These are phyloP conservation scores for Penicillium diatomitis DNA, from an alignment of 495 filamentous ascomycete species.

Conservation along the genomic window DNA sequence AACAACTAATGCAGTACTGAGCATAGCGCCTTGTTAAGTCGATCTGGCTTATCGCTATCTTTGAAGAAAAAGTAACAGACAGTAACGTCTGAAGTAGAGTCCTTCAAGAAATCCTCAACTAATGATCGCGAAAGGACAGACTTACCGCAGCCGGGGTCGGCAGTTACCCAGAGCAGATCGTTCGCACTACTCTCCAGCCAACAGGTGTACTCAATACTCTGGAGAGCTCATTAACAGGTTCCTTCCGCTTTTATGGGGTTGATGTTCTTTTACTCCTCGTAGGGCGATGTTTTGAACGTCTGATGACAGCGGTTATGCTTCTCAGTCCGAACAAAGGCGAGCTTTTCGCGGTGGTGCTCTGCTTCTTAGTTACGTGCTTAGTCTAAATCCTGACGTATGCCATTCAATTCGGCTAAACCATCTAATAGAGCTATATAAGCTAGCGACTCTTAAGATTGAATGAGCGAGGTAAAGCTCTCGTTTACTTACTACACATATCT, in stretches of 20 bases:
- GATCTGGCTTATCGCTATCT: constrained; percentile 28
- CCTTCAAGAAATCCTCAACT: constrained; percentile 17
- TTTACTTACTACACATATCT: neutral
- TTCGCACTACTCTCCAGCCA: constrained; percentile 19
- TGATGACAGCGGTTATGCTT: constrained; percentile 18
- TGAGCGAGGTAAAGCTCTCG: no score
- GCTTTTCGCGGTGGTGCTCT: constrained; percentile 7
- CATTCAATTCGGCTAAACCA: constrained; percentile 9
- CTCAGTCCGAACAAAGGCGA: constrained; percentile 5
- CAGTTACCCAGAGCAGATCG: constrained; percentile 36
- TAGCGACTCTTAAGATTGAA: no score
- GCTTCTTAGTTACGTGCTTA: constrained; percentile 10
- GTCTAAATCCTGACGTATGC: constrained; percentile 18
- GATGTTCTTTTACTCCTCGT: constrained; percentile 20
- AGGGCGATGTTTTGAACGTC: constrained; percentile 17
- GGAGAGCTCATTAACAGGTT: constrained; percentile 20
- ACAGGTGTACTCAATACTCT: constrained; percentile 19
- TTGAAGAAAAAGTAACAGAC: constrained; percentile 42
- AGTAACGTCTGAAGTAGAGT: constrained; percentile 1
- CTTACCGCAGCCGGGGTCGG: constrained; percentile 38
- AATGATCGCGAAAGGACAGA: constrained; percentile 31
- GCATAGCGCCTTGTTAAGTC: constrained; percentile 22
- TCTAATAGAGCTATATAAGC: no score
- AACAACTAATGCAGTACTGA: constrained; percentile 36
- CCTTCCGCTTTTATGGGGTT: constrained; percentile 15